Evolutionary conservation across 495 filamentous ascomycete genomes (phyloP).

Genomic region (Penicillium paradoxum): DNA sequence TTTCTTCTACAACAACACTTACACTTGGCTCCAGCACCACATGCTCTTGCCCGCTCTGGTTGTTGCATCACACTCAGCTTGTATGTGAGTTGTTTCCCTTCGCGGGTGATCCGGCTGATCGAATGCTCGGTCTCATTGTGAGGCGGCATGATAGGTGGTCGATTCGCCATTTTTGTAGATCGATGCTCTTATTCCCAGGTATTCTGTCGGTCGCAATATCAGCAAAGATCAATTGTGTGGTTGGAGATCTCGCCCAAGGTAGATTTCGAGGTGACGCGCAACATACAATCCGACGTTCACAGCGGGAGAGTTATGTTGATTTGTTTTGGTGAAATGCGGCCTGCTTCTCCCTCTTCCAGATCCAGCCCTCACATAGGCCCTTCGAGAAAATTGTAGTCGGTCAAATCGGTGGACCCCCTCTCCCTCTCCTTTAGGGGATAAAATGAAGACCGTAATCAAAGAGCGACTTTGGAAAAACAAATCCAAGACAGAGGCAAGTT

Average conservation of each 20-base stretch:
- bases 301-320: neutral
- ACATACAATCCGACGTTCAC: neutral
- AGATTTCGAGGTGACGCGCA: neutral
- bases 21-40: constrained; percentile 94
- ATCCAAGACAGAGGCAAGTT: neutral
- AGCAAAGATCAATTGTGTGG: neutral
- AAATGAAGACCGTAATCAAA: neutral
- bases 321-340: neutral
- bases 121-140: constrained; percentile 55
- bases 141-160: constrained; percentile 32
- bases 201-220: constrained; percentile 8
- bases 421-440: neutral
- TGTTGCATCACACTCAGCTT: constrained; percentile 85
- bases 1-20: constrained; percentile 26
- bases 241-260: neutral
- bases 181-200: neutral
- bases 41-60: constrained; percentile 91
- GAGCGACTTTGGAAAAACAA: too few relatives aligned
- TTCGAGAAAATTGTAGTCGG: neutral
- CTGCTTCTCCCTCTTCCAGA: neutral
- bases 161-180: constrained; percentile 28
- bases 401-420: neutral
- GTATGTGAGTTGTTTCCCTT: constrained; percentile 79
- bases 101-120: constrained; percentile 64
- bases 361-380: neutral